Base-by-base conservation (phyloP, 1,284 basidiomycete species). In the Ceratobasidium sp. region DNA sequence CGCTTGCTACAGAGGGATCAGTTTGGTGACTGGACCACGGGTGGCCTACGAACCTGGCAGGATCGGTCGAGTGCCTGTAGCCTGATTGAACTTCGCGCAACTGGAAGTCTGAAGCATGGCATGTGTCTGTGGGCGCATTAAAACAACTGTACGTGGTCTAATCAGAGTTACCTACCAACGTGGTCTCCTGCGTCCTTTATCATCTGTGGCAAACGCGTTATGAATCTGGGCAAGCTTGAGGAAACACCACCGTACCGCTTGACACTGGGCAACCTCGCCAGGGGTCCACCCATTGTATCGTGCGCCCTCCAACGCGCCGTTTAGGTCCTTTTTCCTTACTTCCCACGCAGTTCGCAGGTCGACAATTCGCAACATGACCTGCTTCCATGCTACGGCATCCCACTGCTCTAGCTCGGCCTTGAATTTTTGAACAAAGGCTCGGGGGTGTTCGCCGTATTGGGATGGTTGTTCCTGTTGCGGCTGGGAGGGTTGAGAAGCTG, bases 61-160 rank as follows among this genome's bases (percentile, higher is more conserved):
- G 73, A 57, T 75, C 73, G 46, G 73, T 75, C 14, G 73, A 75
- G 18, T 75, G 73, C 50, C 73, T 75, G 23, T 75, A 75, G 12
- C 73, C 73, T 6, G 60, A 52, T 8, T 54, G 73, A 44, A 75
- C 73, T 38, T 75, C 73, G 16, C 48, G 59, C 23, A 75, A n/a
- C 35, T 75, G 73, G 35, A 75, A 75, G 18, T 75, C 73, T 10
- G 73, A 75, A 20, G 73, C 73, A 30, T 75, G 73, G 62, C 73
- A 75, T 27, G 73, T 75, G 38, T 75, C 73, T 75, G 44, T 30
- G 12, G n/a, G 16, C 20, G 8, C 23, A 44, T 46, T 38, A 62
- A 44, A 62, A 27, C 48, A 46, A 30, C 38, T 59, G 46, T 35
- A 27, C 6, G 48, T 18, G 44, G 30, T 20, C 10, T 27, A 12